Conservation (phyloP, 805 yeast species). For the Candida jianshihensis region DNA sequence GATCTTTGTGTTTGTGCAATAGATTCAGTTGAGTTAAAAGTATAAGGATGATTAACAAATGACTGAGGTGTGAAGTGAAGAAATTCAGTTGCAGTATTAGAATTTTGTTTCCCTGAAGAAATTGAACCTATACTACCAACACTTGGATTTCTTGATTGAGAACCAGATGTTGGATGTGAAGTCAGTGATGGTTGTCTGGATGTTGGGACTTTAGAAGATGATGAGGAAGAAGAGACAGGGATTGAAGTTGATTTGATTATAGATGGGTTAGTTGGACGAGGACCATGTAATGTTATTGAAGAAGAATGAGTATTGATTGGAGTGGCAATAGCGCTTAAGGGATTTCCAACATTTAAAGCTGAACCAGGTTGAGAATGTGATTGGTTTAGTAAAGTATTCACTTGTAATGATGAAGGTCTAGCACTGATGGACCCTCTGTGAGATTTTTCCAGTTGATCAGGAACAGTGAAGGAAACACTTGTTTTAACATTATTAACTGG, state of each 20-base stretch:
- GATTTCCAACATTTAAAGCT: constrained; percentile 2
- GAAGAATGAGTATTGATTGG: neutral
- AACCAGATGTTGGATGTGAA: constrained; percentile 4
- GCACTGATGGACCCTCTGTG: constrained; percentile 56
- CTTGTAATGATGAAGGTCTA: constrained; percentile 37
- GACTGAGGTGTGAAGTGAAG: constrained; percentile 18
- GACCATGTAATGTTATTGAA: neutral
- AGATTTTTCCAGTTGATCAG: constrained; percentile 32
- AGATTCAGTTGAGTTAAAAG: neutral
- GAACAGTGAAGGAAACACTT: constrained; percentile 41
- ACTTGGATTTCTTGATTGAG: constrained; percentile 15
- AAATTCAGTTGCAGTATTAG: constrained; percentile 15
- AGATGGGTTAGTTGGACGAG: neutral
- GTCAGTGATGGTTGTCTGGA: constrained; percentile 12
- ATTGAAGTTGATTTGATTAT: neutral
- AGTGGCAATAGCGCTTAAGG: neutral
- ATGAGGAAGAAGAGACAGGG: neutral
- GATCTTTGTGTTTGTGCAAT: neutral
- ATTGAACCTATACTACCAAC: constrained; percentile 11
- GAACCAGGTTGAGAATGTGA: constrained; percentile 10
- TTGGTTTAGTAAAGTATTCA: constrained; percentile 13
- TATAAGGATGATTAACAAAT: constrained; percentile 5
- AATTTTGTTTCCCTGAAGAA: constrained; percentile 23
- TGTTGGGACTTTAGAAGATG: constrained; percentile 2
- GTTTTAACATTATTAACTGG: constrained; percentile 2